Conservation (phyloP, 345 rosid species). For the Linum lewisii region DNA sequence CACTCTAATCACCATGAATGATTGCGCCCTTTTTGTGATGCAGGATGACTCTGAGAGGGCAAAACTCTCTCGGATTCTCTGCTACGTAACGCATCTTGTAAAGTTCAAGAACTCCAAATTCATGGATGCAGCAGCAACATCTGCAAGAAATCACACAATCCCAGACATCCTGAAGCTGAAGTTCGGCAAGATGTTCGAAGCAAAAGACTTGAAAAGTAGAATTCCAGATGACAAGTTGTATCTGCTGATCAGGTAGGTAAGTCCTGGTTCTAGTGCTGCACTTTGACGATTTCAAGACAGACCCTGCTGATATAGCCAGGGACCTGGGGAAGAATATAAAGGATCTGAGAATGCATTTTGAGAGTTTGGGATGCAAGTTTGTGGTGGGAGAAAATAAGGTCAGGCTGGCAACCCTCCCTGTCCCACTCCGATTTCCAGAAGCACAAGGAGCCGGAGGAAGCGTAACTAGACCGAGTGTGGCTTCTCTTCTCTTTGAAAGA, state of each 20-base stretch:
- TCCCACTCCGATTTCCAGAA: constrained; percentile 57
- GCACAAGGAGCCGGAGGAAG: neutral
- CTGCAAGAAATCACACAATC: constrained; percentile 49
- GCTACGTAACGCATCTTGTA: constrained; percentile 58
- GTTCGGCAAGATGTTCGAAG: constrained; percentile 37
- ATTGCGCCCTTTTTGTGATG: neutral
- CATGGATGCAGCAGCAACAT: constrained; percentile 34
- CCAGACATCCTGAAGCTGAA: constrained; percentile 48
- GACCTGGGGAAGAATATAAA: constrained; percentile 51
- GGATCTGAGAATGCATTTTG: constrained; percentile 40
- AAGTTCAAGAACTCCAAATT: constrained; percentile 66
- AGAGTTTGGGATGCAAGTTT: constrained; percentile 71
- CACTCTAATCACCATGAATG: neutral
- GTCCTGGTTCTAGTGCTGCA: constrained; percentile 66
- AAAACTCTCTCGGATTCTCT: constrained; percentile 35
- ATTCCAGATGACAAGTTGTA: constrained; percentile 40
- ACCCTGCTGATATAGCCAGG: constrained; percentile 55
- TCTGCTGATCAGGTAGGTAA: constrained; percentile 77
- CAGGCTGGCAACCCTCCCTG: constrained; percentile 39
- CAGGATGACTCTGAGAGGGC: constrained; percentile 50
- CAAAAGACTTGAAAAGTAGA: constrained; percentile 25
- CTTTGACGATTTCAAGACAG: constrained; percentile 55
- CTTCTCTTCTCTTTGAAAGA: too few relatives aligned
- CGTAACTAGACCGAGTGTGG: neutral
- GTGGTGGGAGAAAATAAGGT: constrained; percentile 15